Evolutionary conservation across 2,329 filamentous ascomycete species (phyloP).

Genomic region (Cordyceps cicadae): DNA sequence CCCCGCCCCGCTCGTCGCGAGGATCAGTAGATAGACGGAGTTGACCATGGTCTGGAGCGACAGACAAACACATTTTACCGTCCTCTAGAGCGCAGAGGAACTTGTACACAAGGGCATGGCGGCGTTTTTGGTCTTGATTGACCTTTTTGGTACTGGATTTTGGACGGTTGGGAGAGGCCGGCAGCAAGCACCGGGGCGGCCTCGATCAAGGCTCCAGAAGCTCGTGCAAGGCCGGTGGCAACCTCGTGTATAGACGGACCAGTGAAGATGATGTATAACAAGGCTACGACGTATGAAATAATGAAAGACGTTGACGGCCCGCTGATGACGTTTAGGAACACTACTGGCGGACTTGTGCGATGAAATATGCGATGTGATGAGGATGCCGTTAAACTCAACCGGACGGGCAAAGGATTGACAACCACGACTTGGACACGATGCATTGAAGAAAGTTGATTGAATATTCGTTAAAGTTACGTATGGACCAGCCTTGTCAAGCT

Average conservation of each 20-base stretch:
- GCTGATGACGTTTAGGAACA: not conserved
- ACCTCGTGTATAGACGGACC: constrained; percentile 1
- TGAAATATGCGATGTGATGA: too few relatives aligned
- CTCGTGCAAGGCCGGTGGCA: not conserved
- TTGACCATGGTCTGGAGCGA: constrained; percentile 18
- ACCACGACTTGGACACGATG: too few relatives aligned
- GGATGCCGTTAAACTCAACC: too few relatives aligned
- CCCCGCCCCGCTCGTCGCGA: constrained; percentile 29
- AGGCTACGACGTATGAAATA: not conserved
- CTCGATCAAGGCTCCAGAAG: not conserved
- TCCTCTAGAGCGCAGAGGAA: constrained; percentile 23
- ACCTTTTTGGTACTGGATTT: constrained; percentile 10
- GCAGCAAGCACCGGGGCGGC: not conserved
- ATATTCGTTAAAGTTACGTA: too few relatives aligned
- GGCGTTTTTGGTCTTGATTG: constrained; percentile 24
- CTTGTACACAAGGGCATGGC: constrained; percentile 34
- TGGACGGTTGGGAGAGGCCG: not conserved
- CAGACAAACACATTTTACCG: constrained; percentile 23
- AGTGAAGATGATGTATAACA: not conserved
- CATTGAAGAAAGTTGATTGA: too few relatives aligned
- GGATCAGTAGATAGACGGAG: constrained; percentile 28
- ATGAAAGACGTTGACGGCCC: not conserved
- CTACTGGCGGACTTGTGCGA: not conserved
- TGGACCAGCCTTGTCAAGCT: too few relatives aligned
- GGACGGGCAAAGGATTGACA: too few relatives aligned